These are phyloP conservation scores for Hirschfeldia incana DNA, from an alignment of 345 rosid species.

Conservation along the genomic window DNA sequence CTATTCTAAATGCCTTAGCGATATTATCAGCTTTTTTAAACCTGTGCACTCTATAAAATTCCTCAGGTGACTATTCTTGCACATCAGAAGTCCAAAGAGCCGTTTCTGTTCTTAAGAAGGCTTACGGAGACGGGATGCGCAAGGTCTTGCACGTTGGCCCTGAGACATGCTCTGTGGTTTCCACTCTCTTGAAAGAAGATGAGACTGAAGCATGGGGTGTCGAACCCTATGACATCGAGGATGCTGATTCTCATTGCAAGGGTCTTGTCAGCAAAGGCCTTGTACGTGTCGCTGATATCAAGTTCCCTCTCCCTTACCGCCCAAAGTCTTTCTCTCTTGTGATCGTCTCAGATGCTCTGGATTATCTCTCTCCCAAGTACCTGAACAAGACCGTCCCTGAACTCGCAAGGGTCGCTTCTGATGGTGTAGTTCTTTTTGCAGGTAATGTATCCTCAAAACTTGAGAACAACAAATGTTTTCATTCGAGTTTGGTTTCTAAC, in stretches of 20 bases:
- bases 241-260: slow-evolving; percentile 82
- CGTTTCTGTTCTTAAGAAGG: slow-evolving; percentile 72
- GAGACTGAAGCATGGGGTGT: slow-evolving; percentile 98
- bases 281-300: slow-evolving; percentile 91
- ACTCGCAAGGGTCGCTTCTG: slow-evolving; percentile 83
- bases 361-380: slow-evolving; percentile 91
- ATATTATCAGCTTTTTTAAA: too few relatives aligned
- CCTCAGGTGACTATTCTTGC: slow-evolving; percentile 76
- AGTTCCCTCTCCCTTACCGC: slow-evolving; percentile 83
- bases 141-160: slow-evolving; percentile 96
- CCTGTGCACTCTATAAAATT: neutral
- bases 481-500: slow-evolving; percentile 1
- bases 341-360: slow-evolving; percentile 89
- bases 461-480: neutral
- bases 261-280: slow-evolving; percentile 76
- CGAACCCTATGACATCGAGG: slow-evolving; percentile 96
- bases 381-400: slow-evolving; percentile 91
- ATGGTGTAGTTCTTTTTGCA: slow-evolving; percentile 70
- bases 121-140: slow-evolving; percentile 88
- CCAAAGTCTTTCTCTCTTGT: slow-evolving; percentile 93
- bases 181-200: slow-evolving; percentile 76
- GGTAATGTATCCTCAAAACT: slow-evolving; percentile 48
- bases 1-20: neutral
- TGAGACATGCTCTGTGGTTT: slow-evolving; percentile 86
- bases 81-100: slow-evolving; percentile 81